Conservation (phyloP, 305 asterid species). For the Solanum chacoense region DNA sequence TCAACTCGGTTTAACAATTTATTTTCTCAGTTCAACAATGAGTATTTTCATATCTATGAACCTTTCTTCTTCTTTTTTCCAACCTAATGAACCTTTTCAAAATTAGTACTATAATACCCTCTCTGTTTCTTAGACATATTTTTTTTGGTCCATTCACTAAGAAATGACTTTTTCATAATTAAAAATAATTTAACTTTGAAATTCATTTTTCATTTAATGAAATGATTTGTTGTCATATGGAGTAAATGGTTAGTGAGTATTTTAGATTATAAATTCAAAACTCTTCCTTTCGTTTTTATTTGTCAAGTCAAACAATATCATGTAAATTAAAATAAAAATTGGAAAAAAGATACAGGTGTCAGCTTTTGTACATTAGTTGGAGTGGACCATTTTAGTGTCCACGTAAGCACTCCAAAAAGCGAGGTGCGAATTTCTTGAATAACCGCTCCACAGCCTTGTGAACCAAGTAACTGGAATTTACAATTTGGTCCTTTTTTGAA, state of each 20-base stretch:
- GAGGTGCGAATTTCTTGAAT: not conserved
- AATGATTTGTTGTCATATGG: too few relatives aligned
- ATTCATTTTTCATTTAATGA: too few relatives aligned
- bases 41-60: not conserved
- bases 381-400: not conserved
- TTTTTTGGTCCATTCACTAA: not conserved
- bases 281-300: too few relatives aligned
- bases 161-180: not conserved
- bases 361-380: not conserved
- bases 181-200: not conserved
- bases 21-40: not conserved
- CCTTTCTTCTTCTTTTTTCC: not conserved
- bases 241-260: too few relatives aligned
- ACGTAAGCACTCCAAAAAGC: not conserved
- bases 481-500: not conserved
- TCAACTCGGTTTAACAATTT: not conserved
- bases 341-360: not conserved
- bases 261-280: too few relatives aligned
- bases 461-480: not conserved
- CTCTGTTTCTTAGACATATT: not conserved
- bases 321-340: fast-evolving
- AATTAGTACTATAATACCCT: not conserved
- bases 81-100: not conserved
- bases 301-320: too few relatives aligned
- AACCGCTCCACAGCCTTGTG: not conserved